phyloP scores from a whole-genome alignment of 2,329 filamentous ascomycete genomes.

The Claviceps cyperi region DNA sequence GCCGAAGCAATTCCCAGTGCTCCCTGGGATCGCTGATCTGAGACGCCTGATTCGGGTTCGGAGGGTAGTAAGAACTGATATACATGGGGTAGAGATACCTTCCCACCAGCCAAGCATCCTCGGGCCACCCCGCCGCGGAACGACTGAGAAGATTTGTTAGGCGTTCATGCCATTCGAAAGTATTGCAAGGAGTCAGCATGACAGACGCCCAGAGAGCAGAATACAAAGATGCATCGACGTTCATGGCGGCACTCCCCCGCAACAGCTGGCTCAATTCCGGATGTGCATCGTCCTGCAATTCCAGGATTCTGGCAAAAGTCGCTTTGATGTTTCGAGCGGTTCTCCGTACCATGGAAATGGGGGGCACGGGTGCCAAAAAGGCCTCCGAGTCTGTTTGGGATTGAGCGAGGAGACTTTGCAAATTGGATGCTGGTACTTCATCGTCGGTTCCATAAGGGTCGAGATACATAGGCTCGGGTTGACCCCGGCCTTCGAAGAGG shows the following conservation, averaged over 20 bases:
- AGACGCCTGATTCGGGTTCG: too few relatives aligned
- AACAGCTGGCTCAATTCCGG: conserved; percentile 19
- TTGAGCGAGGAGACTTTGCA: conserved; percentile 44
- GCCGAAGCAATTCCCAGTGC: conserved; percentile 22
- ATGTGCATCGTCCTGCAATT: conserved; percentile 14
- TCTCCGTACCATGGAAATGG: conserved; percentile 55
- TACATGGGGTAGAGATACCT: conserved; percentile 50
- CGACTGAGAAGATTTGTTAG: conserved; percentile 48
- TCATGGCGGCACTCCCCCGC: conserved; percentile 23
- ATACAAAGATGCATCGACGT: conserved; percentile 49
- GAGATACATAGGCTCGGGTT: conserved; percentile 52
- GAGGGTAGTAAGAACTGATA: conserved; percentile 24
- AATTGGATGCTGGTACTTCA: conserved; percentile 46
- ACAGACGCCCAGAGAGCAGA: conserved; percentile 58
- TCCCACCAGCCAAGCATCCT: conserved; percentile 58
- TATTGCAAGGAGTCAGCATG: conserved; percentile 34
- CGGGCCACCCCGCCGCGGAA: conserved; percentile 27
- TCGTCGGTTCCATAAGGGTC: conserved; percentile 62
- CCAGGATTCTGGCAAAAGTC: conserved; percentile 32
- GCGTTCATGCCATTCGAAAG: conserved; percentile 42
- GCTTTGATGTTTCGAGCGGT: conserved; percentile 65
- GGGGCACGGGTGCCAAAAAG: conserved; percentile 50
- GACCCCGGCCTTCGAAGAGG: conserved; percentile 22
- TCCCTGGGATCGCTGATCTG: conserved; percentile 14
- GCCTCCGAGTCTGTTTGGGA: conserved; percentile 26